Evolutionary conservation across 495 filamentous ascomycete species (phyloP).

Genomic region (Bryoglossum gracile): DNA sequence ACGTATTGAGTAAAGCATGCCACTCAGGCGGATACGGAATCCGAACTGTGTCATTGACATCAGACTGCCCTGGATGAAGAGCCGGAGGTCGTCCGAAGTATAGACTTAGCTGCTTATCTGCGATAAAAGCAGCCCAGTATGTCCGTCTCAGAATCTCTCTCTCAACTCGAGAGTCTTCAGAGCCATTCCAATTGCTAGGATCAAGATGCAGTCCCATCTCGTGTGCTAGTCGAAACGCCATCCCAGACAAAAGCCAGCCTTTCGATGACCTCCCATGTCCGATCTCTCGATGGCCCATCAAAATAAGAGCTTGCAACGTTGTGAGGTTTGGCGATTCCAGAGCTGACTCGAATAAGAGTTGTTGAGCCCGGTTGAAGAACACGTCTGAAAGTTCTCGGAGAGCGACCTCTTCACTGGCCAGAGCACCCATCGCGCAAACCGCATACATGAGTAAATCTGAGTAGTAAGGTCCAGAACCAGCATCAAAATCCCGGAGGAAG

Average conservation of each 20-base stretch:
- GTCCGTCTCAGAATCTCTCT: conserved; percentile 27
- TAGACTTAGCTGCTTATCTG: conserved; percentile 29
- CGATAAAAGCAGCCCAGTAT: conserved; percentile 31
- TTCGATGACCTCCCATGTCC: conserved; percentile 28
- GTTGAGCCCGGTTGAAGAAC: conserved; percentile 28
- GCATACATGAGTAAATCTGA: conserved; percentile 30
- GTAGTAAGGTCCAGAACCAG: conserved; percentile 28
- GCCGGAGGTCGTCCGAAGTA: conserved; percentile 31
- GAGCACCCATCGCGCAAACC: conserved; percentile 29
- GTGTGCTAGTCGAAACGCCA: conserved; percentile 27
- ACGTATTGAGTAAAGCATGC: conserved; percentile 23
- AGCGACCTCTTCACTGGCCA: conserved; percentile 25
- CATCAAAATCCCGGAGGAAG: conserved; percentile 28
- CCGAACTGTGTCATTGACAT: conserved; percentile 28
- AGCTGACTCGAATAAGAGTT: conserved; percentile 26
- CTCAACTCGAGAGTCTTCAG: conserved; percentile 24
- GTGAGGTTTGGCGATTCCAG: conserved; percentile 30
- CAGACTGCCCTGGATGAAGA: conserved; percentile 28
- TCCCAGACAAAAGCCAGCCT: conserved; percentile 32
- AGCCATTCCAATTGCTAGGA: conserved; percentile 28
- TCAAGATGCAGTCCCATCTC: conserved; percentile 34
- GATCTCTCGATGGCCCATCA: conserved; percentile 29
- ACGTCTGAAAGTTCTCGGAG: conserved; percentile 25
- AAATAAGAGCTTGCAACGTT: conserved; percentile 27
- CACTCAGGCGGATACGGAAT: conserved; percentile 24